phyloP scores from a whole-genome alignment of 73 alveolate genomes.

The Paramecium bursaria region DNA sequence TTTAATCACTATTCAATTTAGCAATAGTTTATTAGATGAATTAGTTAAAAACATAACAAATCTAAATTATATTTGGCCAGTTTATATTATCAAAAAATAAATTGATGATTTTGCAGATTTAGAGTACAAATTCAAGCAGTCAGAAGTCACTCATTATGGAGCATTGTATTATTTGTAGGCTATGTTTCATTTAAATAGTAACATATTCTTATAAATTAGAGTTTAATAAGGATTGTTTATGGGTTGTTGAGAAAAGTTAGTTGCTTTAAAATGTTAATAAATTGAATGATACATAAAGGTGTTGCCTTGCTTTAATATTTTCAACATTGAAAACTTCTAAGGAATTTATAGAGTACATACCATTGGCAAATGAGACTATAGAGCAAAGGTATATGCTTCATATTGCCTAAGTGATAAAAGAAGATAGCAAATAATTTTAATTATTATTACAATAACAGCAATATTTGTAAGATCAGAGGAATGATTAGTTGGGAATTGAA shows the following conservation, averaged over 20 bases:
- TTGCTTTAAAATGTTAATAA: no score
- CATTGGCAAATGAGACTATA: no score
- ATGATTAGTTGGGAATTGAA: constrained; percentile 37
- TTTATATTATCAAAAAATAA: not conserved
- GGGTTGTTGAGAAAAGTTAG: no score
- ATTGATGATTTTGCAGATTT: not conserved
- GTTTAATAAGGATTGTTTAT: no score
- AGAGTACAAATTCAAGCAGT: not conserved
- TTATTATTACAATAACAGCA: not conserved
- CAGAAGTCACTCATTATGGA: not conserved
- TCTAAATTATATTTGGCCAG: not conserved
- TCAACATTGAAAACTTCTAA: no score
- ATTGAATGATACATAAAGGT: no score
- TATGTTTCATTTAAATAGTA: constrained; percentile 30
- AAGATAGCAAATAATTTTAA: no score
- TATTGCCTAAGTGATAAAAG: no score
- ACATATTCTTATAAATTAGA: no score
- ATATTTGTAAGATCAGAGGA: not conserved
- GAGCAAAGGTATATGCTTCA: no score
- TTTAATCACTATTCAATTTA: not conserved
- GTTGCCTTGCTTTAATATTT: no score
- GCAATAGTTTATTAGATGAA: not conserved
- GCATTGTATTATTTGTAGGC: constrained; percentile 33
- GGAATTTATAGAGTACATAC: no score
- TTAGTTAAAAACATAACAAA: not conserved